Percentiles rank a stretch among this genome's conserved stretches.
Evolutionary conservation across 2,329 filamentous ascomycete genomes (phyloP).

Genomic region (Apiospora sp.): DNA sequence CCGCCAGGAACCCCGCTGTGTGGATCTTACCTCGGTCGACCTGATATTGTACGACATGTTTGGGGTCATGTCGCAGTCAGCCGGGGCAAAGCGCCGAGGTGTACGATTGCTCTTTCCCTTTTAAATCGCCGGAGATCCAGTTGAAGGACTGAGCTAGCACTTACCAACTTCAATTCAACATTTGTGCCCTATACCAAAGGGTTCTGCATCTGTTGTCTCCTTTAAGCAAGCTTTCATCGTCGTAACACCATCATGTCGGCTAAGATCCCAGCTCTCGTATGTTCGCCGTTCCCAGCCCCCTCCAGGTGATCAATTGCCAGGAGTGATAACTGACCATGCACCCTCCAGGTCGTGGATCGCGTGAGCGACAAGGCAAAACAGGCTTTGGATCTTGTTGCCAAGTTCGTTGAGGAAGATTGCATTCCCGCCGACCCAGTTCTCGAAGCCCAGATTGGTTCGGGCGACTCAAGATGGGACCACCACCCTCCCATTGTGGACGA

Average conservation of each 20-base stretch:
- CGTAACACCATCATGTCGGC: slow-evolving; percentile 38
- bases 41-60: slow-evolving; percentile 8
- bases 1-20: slow-evolving; percentile 25
- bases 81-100: slow-evolving; percentile 8
- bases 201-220: background rate
- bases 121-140: background rate
- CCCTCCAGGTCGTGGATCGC: slow-evolving; percentile 55
- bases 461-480: slow-evolving; percentile 77
- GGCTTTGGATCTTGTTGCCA: slow-evolving; percentile 87
- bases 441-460: slow-evolving; percentile 79
- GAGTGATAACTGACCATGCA: background rate
- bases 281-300: slow-evolving; percentile 30
- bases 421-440: slow-evolving; percentile 85
- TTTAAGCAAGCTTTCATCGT: background rate
- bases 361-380: slow-evolving; percentile 87
- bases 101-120: background rate
- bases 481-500: slow-evolving; percentile 87
- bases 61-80: slow-evolving; percentile 19
- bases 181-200: background rate
- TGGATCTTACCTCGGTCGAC: slow-evolving; percentile 29
- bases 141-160: background rate
- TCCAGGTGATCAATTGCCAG: background rate
- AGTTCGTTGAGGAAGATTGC: slow-evolving; percentile 97
- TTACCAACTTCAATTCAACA: background rate
- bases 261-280: slow-evolving; percentile 43